Conservation (phyloP, 306 rosid species). For the Acacia confusa region DNA sequence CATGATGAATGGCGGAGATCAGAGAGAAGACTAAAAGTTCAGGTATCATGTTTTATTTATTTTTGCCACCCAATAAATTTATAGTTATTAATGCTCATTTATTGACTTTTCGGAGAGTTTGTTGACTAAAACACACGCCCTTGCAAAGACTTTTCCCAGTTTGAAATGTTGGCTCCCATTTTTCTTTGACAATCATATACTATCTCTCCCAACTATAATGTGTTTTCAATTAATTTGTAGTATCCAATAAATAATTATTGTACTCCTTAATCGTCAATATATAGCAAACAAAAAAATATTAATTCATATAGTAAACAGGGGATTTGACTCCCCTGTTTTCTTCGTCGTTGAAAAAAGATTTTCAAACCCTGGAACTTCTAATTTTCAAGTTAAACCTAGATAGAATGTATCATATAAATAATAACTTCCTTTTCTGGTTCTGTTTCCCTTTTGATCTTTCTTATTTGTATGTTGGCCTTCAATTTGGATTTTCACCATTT, state of each 20-base stretch:
- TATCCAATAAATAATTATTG: background rate
- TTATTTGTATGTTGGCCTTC: background rate
- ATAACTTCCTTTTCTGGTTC: background rate
- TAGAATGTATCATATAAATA: background rate
- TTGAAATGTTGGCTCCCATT: background rate
- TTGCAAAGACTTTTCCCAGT: background rate
- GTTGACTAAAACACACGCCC: conserved; percentile 25
- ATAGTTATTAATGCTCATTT: background rate
- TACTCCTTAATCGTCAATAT: background rate
- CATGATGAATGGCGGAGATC: conserved; percentile 34
- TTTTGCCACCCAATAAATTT: background rate
- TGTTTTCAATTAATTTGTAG: background rate
- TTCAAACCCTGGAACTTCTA: background rate
- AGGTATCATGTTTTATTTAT: background rate
- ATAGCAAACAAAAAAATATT: background rate
- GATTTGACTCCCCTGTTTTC: background rate
- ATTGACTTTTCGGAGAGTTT: conserved; percentile 12
- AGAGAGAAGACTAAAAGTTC: background rate
- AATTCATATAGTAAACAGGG: background rate
- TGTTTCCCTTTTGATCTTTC: background rate
- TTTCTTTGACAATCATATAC: background rate
- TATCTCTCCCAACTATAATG: background rate
- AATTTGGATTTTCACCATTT: background rate
- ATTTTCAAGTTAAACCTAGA: background rate
- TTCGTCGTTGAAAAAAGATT: background rate